These are phyloP conservation scores for Xylaria sp. DNA, from an alignment of 2,329 filamentous ascomycete genomes.

Conservation along the genomic window DNA sequence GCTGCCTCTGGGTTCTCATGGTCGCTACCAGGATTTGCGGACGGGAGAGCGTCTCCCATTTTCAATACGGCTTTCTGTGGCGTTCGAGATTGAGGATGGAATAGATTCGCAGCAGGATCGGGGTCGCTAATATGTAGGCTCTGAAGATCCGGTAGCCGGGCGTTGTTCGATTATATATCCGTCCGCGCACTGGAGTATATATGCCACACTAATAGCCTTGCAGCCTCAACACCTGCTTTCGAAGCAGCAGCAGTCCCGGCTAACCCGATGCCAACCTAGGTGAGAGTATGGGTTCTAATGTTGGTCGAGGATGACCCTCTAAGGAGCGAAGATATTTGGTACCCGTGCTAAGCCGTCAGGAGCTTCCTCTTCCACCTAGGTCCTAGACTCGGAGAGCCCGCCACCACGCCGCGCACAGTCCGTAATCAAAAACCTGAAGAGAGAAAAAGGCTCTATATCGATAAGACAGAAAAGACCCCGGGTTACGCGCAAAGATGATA, in stretches of 20 bases:
- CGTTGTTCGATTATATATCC: constrained; percentile 20
- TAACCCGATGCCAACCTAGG: constrained; percentile 13
- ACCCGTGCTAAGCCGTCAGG: constrained; percentile 13
- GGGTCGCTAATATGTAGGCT: constrained; percentile 15
- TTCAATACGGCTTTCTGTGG: constrained; percentile 22
- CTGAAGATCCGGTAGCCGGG: constrained; percentile 18
- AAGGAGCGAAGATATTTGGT: constrained; percentile 16
- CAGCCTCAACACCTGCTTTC: constrained; percentile 10
- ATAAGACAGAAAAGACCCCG: constrained; percentile 31
- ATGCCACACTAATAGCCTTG: constrained; percentile 19
- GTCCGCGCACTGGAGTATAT: constrained; percentile 14
- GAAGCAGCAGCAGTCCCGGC: neutral
- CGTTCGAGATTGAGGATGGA: constrained; percentile 17
- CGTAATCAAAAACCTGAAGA: neutral
- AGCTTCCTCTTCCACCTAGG: constrained; percentile 23
- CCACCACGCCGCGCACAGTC: constrained; percentile 31
- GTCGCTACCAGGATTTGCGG: constrained; percentile 47
- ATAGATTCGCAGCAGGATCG: constrained; percentile 20
- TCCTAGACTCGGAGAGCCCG: constrained; percentile 32
- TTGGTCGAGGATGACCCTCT: constrained; percentile 5
- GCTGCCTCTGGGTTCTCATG: constrained; percentile 43
- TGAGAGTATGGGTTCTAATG: neutral
- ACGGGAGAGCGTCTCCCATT: constrained; percentile 53
- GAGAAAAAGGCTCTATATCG: constrained; percentile 34
- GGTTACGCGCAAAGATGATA: constrained; percentile 21